Percentiles rank a stretch among this genome's conserved stretches.
phyloP scores from a whole-genome alignment of 2,329 filamentous ascomycete species.

The Penicillium janthinellum region DNA sequence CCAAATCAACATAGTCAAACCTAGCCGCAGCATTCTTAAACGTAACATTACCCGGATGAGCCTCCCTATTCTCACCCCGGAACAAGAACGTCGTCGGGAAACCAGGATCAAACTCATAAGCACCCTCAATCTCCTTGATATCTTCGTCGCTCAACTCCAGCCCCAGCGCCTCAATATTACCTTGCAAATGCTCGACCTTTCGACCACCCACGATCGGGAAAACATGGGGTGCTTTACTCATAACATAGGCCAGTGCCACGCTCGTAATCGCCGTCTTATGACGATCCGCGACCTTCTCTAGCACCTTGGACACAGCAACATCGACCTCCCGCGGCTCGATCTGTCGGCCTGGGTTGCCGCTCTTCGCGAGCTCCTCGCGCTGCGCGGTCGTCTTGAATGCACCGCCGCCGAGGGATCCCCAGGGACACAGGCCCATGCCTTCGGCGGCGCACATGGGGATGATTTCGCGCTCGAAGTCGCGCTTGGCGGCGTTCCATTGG shows the following conservation, averaged over 20 bases:
- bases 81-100: constrained; percentile 17
- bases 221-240: constrained; percentile 56
- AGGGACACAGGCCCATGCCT: constrained; percentile 63
- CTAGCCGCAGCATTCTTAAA: constrained; percentile 12
- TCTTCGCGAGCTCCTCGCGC: constrained; percentile 33
- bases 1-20: constrained; percentile 19
- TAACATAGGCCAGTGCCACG: constrained; percentile 55
- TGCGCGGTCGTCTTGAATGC: constrained; percentile 49
- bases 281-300: constrained; percentile 21
- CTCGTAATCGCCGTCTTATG: constrained; percentile 22
- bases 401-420: constrained; percentile 55
- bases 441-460: constrained; percentile 65
- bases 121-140: constrained; percentile 56
- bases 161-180: constrained; percentile 59
- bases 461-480: constrained; percentile 71
- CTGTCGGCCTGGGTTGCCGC: constrained; percentile 31
- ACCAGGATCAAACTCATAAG: constrained; percentile 55
- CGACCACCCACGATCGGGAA: constrained; percentile 58
- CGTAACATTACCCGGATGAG: constrained; percentile 9
- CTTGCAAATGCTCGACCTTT: constrained; percentile 55
- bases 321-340: constrained; percentile 18
- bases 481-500: constrained; percentile 60
- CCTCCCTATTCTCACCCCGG: constrained; percentile 9
- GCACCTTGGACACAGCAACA: constrained; percentile 23
- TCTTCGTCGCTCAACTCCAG: constrained; percentile 57